These are phyloP conservation scores for Ricinus communis DNA, from an alignment of 345 rosid species.

Conservation along the genomic window DNA sequence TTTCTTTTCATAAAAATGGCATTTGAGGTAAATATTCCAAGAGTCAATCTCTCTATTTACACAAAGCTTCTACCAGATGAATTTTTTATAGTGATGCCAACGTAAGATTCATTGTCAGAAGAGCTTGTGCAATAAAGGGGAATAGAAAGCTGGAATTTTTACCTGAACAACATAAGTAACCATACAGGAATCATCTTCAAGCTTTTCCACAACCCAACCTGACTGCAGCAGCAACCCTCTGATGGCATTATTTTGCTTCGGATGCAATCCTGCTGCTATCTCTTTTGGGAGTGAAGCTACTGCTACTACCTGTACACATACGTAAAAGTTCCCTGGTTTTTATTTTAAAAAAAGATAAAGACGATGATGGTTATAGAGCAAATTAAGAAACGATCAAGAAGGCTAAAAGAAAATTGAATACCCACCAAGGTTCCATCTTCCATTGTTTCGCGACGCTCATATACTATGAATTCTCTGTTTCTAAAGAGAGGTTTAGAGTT, in stretches of 20 bases:
- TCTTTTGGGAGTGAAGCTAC: slow-evolving; percentile 79
- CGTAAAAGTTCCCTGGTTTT: no score
- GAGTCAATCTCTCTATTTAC: no score
- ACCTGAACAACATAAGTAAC: slow-evolving; percentile 84
- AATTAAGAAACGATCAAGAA: no score
- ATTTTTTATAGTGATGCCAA: no score
- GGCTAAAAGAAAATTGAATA: no score
- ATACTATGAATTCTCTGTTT: slow-evolving; percentile 79
- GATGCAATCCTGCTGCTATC: slow-evolving; percentile 74
- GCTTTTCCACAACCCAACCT: slow-evolving; percentile 90
- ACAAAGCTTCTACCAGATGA: no score
- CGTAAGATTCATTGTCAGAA: no score
- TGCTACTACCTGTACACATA: slow-evolving; percentile 68
- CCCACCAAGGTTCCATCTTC: slow-evolving; percentile 77
- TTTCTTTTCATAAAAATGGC: no score
- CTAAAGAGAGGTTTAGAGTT: slow-evolving; percentile 68
- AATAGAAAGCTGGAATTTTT: not conserved
- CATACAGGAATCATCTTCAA: slow-evolving; percentile 61
- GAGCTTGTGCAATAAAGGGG: no score
- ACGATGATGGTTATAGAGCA: no score
- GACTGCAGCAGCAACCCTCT: slow-evolving; percentile 71
- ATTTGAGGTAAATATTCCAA: no score
- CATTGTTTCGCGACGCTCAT: slow-evolving; percentile 77
- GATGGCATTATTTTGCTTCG: slow-evolving; percentile 58
- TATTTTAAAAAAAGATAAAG: no score